These are phyloP conservation scores for Dioscorea alata DNA, from an alignment of 106 monocot genomes.

Conservation along the genomic window DNA sequence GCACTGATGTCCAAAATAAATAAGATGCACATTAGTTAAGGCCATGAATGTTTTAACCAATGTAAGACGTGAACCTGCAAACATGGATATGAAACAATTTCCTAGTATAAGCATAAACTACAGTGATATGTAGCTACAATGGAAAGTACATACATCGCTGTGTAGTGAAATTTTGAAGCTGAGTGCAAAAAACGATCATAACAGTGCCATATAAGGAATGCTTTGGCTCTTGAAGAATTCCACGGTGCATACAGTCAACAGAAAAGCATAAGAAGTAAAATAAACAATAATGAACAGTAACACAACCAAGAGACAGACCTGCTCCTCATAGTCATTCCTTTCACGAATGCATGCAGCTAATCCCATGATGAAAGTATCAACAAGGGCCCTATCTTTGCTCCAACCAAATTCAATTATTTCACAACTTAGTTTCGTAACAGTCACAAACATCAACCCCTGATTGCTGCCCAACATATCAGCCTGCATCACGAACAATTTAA, in stretches of 20 bases:
- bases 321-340: constrained; percentile 84
- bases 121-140: too few relatives aligned
- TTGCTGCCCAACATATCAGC: constrained; percentile 73
- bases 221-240: not conserved
- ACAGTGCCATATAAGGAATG: not conserved
- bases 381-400: constrained; percentile 89
- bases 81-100: too few relatives aligned
- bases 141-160: too few relatives aligned
- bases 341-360: constrained; percentile 90
- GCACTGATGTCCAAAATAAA: too few relatives aligned
- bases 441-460: constrained; percentile 76
- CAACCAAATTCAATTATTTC: constrained; percentile 99
- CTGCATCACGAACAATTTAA: constrained; percentile 22
- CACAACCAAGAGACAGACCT: constrained; percentile 34
- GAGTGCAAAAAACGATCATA: too few relatives aligned
- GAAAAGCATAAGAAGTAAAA: too few relatives aligned
- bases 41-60: too few relatives aligned
- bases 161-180: too few relatives aligned
- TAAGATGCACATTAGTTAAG: too few relatives aligned
- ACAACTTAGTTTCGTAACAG: constrained; percentile 80
- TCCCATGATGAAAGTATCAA: constrained; percentile 98
- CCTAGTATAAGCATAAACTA: too few relatives aligned
- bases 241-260: too few relatives aligned
- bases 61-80: too few relatives aligned
- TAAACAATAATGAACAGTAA: not conserved